Percentiles rank a stretch among this genome's conserved stretches.
Conservation (phyloP, 441 rosid species). For the Mallotus repandus region DNA sequence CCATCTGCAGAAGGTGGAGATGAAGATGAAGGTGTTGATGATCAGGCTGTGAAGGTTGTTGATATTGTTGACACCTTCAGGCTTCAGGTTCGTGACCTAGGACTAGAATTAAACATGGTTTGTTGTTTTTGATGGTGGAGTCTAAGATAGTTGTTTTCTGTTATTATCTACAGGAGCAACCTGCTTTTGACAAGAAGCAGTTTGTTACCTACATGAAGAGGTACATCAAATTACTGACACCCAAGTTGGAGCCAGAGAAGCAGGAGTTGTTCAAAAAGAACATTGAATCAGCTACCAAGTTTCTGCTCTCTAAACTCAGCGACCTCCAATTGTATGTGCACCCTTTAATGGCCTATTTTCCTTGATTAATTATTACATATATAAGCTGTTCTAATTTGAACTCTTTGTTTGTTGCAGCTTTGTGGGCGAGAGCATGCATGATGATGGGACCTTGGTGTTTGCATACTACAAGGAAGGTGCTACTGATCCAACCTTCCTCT, state of each 20-base stretch:
- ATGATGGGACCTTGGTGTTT: slow-evolving; percentile 64
- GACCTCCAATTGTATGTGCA: slow-evolving; percentile 74
- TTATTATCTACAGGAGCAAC: slow-evolving; percentile 63
- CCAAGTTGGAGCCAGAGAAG: slow-evolving; percentile 54
- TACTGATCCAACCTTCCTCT: slow-evolving; percentile 80
- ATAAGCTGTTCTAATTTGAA: background rate
- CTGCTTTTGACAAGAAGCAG: slow-evolving; percentile 73
- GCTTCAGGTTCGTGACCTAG: slow-evolving; percentile 52
- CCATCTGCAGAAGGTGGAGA: slow-evolving; percentile 86
- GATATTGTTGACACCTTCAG: slow-evolving; percentile 92
- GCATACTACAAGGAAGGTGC: slow-evolving; percentile 97
- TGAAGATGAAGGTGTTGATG: slow-evolving; percentile 85
- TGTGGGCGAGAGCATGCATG: slow-evolving; percentile 91
- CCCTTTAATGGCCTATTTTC: too few relatives aligned
- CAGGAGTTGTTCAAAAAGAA: slow-evolving; percentile 64
- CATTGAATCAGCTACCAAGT: slow-evolving; percentile 81
- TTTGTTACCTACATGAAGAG: slow-evolving; percentile 62
- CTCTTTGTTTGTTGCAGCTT: slow-evolving; percentile 43
- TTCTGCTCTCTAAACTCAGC: slow-evolving; percentile 59
- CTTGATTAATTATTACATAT: too few relatives aligned
- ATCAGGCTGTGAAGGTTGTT: slow-evolving; percentile 62
- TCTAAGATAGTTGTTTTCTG: background rate
- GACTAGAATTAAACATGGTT: too few relatives aligned
- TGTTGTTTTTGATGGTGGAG: background rate
- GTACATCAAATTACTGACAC: slow-evolving; percentile 66